Evolutionary conservation across 2,329 filamentous ascomycete species (phyloP).

Genomic region (Didymella lethalis): DNA sequence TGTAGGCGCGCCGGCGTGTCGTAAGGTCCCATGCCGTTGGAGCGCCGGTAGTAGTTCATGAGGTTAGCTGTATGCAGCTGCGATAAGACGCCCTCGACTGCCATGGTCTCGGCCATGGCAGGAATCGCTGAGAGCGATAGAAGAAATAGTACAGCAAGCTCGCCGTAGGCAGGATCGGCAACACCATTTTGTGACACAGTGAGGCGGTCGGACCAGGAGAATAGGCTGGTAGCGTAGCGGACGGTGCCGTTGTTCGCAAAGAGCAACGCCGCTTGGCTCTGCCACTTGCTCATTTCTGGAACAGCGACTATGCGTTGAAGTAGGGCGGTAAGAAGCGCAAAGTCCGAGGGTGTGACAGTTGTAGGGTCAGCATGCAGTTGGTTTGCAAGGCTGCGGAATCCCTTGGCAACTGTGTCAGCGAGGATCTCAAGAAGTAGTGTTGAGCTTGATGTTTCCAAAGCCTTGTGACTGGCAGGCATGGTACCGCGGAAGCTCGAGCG

Average conservation of each 20-base stretch:
- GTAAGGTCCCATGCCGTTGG: conserved; percentile 77
- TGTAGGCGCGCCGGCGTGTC: conserved; percentile 80
- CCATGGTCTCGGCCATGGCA: conserved; percentile 85
- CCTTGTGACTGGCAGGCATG: conserved; percentile 55
- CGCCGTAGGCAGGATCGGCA: conserved; percentile 89
- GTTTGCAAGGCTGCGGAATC: conserved; percentile 81
- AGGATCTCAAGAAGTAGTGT: conserved; percentile 75
- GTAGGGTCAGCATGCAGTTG: conserved; percentile 79
- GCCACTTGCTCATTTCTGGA: conserved; percentile 74
- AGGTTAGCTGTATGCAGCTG: conserved; percentile 82
- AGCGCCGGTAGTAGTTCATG: conserved; percentile 74
- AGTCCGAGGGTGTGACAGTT: conserved; percentile 76
- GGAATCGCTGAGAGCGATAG: conserved; percentile 85
- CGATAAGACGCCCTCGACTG: conserved; percentile 82
- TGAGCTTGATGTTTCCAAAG: conserved; percentile 36
- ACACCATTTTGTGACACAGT: conserved; percentile 62
- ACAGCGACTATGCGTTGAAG: conserved; percentile 84
- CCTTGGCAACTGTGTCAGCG: conserved; percentile 78
- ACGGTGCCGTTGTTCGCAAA: conserved; percentile 71
- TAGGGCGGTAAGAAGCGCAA: conserved; percentile 86
- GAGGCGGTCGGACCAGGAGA: conserved; percentile 91
- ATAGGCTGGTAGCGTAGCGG: conserved; percentile 84
- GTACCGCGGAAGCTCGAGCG: conserved; percentile 49
- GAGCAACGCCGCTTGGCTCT: conserved; percentile 54
- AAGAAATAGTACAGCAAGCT: conserved; percentile 87